Evolutionary conservation across 1,284 basidiomycete genomes (phyloP).

Genomic region (Kalmanozyma brasiliensis): DNA sequence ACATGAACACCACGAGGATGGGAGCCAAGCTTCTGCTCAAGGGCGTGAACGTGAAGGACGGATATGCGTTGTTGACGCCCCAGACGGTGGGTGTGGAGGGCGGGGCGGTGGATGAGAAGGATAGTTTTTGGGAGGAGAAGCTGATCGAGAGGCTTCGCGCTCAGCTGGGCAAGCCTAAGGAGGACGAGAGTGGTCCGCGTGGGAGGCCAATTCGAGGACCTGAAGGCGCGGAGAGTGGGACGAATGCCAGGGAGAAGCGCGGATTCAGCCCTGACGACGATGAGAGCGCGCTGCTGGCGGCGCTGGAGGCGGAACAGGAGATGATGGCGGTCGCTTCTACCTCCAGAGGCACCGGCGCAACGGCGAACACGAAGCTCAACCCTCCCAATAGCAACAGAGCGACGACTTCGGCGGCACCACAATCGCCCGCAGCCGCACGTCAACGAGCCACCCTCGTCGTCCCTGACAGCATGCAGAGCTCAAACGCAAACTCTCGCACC

Average conservation of each 20-base stretch:
- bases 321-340: slow-evolving; percentile 1
- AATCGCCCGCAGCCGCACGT: background rate
- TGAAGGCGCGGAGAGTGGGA: background rate
- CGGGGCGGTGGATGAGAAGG: slow-evolving; percentile 21
- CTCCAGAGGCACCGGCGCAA: background rate
- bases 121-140: slow-evolving; percentile 16
- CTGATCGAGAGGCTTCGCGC: slow-evolving; percentile 26
- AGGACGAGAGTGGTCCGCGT: background rate
- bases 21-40: slow-evolving; percentile 42
- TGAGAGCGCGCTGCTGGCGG: slow-evolving; percentile 36
- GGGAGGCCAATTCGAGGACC: too few species aligned
- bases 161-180: slow-evolving; percentile 23
- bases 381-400: background rate
- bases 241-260: background rate
- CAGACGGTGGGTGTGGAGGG: slow-evolving; percentile 28
- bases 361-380: background rate
- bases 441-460: slow-evolving; percentile 2
- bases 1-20: slow-evolving; percentile 43
- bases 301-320: slow-evolving; percentile 28
- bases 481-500: slow-evolving; percentile 3
- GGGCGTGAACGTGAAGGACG: slow-evolving; percentile 20
- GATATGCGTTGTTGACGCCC: slow-evolving; percentile 26
- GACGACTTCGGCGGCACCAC: background rate
- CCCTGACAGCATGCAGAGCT: slow-evolving; percentile 14
- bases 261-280: slow-evolving; percentile 36